These are phyloP conservation scores for Metroxylon sagu DNA, from an alignment of 176 grass and related monocot species.

Conservation along the genomic window DNA sequence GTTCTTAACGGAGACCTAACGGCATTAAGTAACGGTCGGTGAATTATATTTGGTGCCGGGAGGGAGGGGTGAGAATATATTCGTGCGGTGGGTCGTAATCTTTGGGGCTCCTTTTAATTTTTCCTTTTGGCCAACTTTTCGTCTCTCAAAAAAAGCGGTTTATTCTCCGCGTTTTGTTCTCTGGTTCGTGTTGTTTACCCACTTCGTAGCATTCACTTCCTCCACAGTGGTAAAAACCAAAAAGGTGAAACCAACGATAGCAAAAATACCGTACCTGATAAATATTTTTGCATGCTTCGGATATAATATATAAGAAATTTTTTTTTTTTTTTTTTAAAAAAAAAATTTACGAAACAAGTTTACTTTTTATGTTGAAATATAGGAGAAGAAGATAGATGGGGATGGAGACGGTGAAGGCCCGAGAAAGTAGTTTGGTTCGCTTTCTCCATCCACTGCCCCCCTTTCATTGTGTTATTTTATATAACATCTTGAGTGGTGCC, in stretches of 20 bases:
- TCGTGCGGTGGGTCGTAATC: slow-evolving; percentile 3
- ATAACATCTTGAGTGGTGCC: slow-evolving; percentile 2
- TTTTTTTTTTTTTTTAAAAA: too few species aligned
- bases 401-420: too few species aligned
- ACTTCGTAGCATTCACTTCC: slow-evolving; percentile 8
- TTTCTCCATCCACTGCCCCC: too few species aligned
- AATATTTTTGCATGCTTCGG: background rate
- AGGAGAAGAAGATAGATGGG: too few species aligned
- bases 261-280: background rate
- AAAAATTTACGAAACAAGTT: too few species aligned
- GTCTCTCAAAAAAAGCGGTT: slow-evolving; percentile 24
- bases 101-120: background rate
- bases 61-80: too few species aligned
- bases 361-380: too few species aligned
- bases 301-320: background rate
- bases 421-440: too few species aligned
- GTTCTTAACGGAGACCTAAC: too few species aligned
- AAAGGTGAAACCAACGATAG: background rate
- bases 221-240: background rate
- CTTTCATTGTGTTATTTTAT: too few species aligned
- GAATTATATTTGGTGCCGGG: background rate
- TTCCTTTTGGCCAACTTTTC: slow-evolving; percentile 15
- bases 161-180: slow-evolving; percentile 51
- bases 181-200: slow-evolving; percentile 36
- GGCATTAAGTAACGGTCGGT: background rate